Percentiles rank a stretch among this genome's conserved stretches.
Evolutionary conservation across 257 asterid genomes (phyloP).

Genomic region (Echium plantagineum): DNA sequence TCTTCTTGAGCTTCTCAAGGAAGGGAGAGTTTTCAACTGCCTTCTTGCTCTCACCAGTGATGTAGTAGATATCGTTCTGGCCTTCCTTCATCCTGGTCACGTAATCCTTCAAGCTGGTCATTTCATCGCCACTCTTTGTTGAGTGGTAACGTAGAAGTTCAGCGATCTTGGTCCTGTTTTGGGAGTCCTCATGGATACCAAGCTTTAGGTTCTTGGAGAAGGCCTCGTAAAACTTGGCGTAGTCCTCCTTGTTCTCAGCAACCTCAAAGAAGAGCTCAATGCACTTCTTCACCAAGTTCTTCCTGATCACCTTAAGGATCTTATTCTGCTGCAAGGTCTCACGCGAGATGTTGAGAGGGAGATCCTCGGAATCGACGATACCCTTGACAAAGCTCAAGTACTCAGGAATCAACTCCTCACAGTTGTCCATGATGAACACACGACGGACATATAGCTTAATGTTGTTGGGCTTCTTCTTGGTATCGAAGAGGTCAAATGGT

Average conservation of each 20-base stretch:
- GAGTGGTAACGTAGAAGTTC: conserved; percentile 61
- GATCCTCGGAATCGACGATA: conserved; percentile 66
- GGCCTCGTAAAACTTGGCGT: conserved; percentile 59
- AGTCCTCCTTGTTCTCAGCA: conserved; percentile 77
- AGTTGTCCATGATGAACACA: conserved; percentile 74
- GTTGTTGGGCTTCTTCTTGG: conserved; percentile 63
- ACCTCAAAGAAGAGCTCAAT: conserved; percentile 75
- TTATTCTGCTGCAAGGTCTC: conserved; percentile 76
- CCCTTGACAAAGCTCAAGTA: conserved; percentile 73
- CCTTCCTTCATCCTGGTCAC: conserved; percentile 89
- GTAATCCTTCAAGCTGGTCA: conserved; percentile 67
- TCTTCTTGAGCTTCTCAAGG: conserved; percentile 69
- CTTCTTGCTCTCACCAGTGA: conserved; percentile 74
- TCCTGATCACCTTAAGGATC: conserved; percentile 62
- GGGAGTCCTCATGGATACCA: conserved; percentile 75
- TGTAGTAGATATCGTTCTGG: conserved; percentile 68
- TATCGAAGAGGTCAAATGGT: conserved; percentile 69
- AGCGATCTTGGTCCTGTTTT: conserved; percentile 61
- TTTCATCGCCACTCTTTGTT: conserved; percentile 71
- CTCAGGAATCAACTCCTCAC: conserved; percentile 68
- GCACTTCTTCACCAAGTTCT: conserved; percentile 75
- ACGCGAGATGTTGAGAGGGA: conserved; percentile 74
- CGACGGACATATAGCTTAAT: conserved; percentile 67
- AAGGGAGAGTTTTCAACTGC: conserved; percentile 72
- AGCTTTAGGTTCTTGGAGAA: conserved; percentile 70